Evolutionary conservation across 2,329 filamentous ascomycete species (phyloP), one percentile per base, ranked within the genome.

Genomic region (Aspergillus sp.): DNA sequence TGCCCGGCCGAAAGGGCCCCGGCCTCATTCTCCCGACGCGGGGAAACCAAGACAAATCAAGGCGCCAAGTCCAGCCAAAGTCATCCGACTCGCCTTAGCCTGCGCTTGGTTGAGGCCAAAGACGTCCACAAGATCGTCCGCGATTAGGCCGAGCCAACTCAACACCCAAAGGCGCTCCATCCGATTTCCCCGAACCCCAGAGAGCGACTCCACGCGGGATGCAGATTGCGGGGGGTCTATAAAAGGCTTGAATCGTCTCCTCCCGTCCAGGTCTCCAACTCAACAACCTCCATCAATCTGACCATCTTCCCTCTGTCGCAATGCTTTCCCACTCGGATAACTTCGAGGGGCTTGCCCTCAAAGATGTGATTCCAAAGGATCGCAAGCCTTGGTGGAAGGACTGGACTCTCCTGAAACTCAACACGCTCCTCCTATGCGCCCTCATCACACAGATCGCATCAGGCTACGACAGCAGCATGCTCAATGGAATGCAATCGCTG

Each of bases 381-480:
- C 63, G 60, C 31, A 53, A 50, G 23, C 63, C 63, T 43, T 61
- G 51, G 31, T 65, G 61, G 38, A 57, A 38, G 28, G 61, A 63
- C 23, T 3, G 17, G n/a, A 58, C 54, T 1, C 60, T 69, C 7
- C 3, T 68, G 4, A 55, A 65, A 48, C 65, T 69, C n/a, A 69
- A 69, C 54, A 52, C 57, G 1, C 52, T 68, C 2, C 60, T 69
- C 6, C 58, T 68, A 2, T 67, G 66, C 51, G 66, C 65, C 4
- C 59, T 69, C 1, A 60, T 69, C 7, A 67, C 67, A 1, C 66
- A 87, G 73, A 73, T 69, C 7, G 67, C 73, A 47, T 69, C 71
- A 38, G 81, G 81, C 1, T 84, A 81, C 51, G 81, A 83, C 66
- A 79, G 79, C 4, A 78, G 76, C 50, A 81, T 84, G 76, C 79